Conservation (phyloP, 2,329 filamentous ascomycete species). For the Aphanocladium album region DNA sequence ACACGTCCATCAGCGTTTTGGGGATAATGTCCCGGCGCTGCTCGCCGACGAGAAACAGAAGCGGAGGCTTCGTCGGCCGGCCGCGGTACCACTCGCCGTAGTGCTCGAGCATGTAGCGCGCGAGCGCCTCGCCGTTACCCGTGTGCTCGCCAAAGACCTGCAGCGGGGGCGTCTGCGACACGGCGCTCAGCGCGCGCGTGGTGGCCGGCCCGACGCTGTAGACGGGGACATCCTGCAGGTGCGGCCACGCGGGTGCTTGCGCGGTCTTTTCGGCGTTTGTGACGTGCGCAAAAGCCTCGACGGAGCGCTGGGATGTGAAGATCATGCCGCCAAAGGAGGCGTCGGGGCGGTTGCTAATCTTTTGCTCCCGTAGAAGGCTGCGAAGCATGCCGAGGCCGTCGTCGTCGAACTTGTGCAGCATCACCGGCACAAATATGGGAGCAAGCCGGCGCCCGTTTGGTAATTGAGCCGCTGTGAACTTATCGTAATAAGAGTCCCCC, state of each 20-base stretch:
- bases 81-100: conserved; percentile 54
- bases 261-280: conserved; percentile 43
- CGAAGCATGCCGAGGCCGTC: conserved; percentile 51
- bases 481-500: conserved; percentile 65
- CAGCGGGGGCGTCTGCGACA: conserved; percentile 45
- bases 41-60: conserved; percentile 88
- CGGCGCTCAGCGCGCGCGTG: conserved; percentile 62
- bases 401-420: conserved; percentile 64
- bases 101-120: conserved; percentile 71
- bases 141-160: conserved; percentile 73
- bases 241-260: conserved; percentile 38
- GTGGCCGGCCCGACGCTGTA: conserved; percentile 82
- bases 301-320: conserved; percentile 78
- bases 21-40: conserved; percentile 88
- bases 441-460: conserved; percentile 43
- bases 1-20: conserved; percentile 61
- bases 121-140: conserved; percentile 78
- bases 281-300: conserved; percentile 67
- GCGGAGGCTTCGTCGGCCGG: conserved; percentile 46
- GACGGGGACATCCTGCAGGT: conserved; percentile 53
- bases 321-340: conserved; percentile 67
- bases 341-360: conserved; percentile 34
- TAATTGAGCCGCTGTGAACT: conserved; percentile 44
- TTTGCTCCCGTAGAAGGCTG: conserved; percentile 39
- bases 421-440: conserved; percentile 69